Percentiles rank a stretch among this genome's conserved stretches.
These are phyloP conservation scores for Apiospora aurea DNA, from an alignment of 2,329 filamentous ascomycete genomes.

Conservation along the genomic window DNA sequence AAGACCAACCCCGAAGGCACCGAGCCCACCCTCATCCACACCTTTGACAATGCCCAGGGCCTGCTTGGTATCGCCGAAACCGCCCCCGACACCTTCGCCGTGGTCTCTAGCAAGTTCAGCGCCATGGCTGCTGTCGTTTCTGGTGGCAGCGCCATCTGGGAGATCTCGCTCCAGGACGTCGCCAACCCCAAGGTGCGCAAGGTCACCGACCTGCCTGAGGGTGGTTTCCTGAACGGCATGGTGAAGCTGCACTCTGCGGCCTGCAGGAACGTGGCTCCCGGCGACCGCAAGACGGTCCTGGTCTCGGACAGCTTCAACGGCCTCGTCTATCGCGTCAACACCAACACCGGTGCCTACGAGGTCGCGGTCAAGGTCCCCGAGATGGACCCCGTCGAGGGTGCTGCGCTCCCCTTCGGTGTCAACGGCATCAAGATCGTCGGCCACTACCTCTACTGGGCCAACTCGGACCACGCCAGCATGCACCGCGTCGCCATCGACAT, in stretches of 20 bases:
- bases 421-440: slow-evolving; percentile 39
- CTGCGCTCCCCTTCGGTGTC: slow-evolving; percentile 33
- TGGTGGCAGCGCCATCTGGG: slow-evolving; percentile 31
- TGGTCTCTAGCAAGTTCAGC: slow-evolving; percentile 30
- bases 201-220: slow-evolving; percentile 30
- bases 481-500: slow-evolving; percentile 31
- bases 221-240: slow-evolving; percentile 37
- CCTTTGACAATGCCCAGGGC: slow-evolving; percentile 37
- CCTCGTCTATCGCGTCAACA: slow-evolving; percentile 38
- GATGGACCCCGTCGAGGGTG: slow-evolving; percentile 33
- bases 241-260: slow-evolving; percentile 31
- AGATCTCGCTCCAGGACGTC: slow-evolving; percentile 29
- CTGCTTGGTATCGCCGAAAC: slow-evolving; percentile 44
- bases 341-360: slow-evolving; percentile 31
- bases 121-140: slow-evolving; percentile 28
- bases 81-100: slow-evolving; percentile 33
- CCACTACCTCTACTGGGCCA: slow-evolving; percentile 40
- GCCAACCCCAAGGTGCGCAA: slow-evolving; percentile 28
- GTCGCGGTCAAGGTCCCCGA: slow-evolving; percentile 33
- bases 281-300: slow-evolving; percentile 31
- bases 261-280: slow-evolving; percentile 12
- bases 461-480: slow-evolving; percentile 32
- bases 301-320: slow-evolving; percentile 39
- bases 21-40: slow-evolving; percentile 35
- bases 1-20: slow-evolving; percentile 32